Conservation (phyloP, 495 filamentous ascomycete species). For the Glarea lozoyensis region DNA sequence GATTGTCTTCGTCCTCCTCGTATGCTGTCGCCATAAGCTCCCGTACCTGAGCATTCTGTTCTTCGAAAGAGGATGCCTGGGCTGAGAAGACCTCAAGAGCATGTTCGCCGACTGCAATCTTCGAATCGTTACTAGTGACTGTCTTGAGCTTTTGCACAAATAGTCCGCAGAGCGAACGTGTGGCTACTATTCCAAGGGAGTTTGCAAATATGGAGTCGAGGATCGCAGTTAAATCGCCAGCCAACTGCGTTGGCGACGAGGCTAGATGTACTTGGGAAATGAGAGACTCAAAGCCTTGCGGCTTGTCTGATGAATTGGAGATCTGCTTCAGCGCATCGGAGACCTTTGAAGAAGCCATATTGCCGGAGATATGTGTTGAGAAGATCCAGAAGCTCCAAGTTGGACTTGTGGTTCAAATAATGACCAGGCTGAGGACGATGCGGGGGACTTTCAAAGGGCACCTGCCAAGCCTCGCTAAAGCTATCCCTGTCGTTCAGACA, state of each 20-base stretch:
- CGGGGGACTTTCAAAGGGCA: not conserved
- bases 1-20: conserved; percentile 73
- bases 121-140: conserved; percentile 15
- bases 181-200: conserved; percentile 20
- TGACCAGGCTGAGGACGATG: conserved; percentile 12
- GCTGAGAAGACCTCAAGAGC: conserved; percentile 15
- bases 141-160: conserved; percentile 15
- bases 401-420: not conserved
- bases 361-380: not conserved
- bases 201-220: conserved; percentile 22
- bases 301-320: conserved; percentile 16
- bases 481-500: not conserved
- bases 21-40: conserved; percentile 76
- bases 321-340: conserved; percentile 15
- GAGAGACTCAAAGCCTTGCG: conserved; percentile 19
- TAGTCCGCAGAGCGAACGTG: conserved; percentile 13
- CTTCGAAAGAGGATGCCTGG: conserved; percentile 57
- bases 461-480: conserved; percentile 2
- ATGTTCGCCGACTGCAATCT: conserved; percentile 22
- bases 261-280: conserved; percentile 6
- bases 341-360: conserved; percentile 18
- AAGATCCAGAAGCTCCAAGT: not conserved
- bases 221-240: conserved; percentile 15
- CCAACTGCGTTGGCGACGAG: conserved; percentile 8
- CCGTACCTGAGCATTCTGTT: conserved; percentile 69